Conservation (phyloP, 345 rosid species). For the Arabidopsis arenosa region DNA sequence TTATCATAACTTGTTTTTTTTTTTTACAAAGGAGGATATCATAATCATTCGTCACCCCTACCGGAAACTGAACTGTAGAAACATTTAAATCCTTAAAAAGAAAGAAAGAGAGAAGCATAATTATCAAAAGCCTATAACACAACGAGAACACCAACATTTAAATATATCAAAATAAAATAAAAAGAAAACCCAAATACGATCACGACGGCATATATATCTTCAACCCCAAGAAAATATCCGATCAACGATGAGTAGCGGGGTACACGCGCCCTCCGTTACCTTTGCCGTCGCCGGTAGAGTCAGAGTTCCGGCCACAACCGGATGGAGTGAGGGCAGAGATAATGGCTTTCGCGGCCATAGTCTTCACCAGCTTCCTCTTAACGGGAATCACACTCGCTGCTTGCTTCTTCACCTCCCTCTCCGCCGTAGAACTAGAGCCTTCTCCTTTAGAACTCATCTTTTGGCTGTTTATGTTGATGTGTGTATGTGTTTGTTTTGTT, state of each 20-base stretch:
- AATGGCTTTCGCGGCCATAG: conserved; percentile 35
- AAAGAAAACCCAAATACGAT: not conserved
- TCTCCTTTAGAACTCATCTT: conserved; percentile 39
- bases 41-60: not conserved
- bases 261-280: conserved; percentile 20
- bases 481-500: not conserved
- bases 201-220: not conserved
- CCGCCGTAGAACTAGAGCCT: conserved; percentile 1
- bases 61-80: conserved; percentile 1
- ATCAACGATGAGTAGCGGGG: conserved; percentile 20
- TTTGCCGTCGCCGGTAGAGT: conserved; percentile 8
- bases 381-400: conserved; percentile 43
- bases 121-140: not conserved
- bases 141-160: not conserved
- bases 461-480: not conserved
- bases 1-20: not conserved
- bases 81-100: not conserved
- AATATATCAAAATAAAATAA: not conserved
- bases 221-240: conserved; percentile 8
- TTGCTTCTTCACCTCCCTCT: conserved; percentile 33
- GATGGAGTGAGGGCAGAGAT: conserved; percentile 29
- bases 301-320: conserved; percentile 15
- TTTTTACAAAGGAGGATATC: conserved; percentile 3
- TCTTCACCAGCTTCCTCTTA: conserved; percentile 39
- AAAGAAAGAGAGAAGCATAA: not conserved